Conservation (phyloP, 352 stramenopile genomes). For the Phytophthora capsici region DNA sequence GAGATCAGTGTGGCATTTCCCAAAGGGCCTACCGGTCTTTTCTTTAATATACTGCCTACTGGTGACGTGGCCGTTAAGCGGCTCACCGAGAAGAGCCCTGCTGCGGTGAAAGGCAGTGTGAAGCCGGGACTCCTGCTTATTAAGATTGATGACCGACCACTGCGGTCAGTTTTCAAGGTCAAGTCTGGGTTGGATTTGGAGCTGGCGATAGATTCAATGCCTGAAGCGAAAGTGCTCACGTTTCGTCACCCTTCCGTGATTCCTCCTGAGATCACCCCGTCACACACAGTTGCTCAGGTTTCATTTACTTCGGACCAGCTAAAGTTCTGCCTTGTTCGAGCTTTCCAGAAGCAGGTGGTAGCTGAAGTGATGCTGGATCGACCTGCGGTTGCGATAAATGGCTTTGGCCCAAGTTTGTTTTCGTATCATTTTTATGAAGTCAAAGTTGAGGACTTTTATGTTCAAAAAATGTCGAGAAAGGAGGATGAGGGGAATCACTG, state of each 20-base stretch:
- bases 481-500: constrained; percentile 58
- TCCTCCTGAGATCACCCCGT: constrained; percentile 61
- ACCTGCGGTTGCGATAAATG: constrained; percentile 62
- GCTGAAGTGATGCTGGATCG: constrained; percentile 60
- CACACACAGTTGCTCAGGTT: constrained; percentile 54
- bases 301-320: constrained; percentile 64
- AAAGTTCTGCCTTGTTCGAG: constrained; percentile 75
- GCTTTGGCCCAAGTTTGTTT: constrained; percentile 82
- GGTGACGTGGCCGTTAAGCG: constrained; percentile 55
- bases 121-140: constrained; percentile 78
- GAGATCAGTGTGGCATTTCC: constrained; percentile 83
- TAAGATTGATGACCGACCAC: constrained; percentile 69
- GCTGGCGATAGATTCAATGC: constrained; percentile 58
- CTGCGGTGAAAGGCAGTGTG: constrained; percentile 67
- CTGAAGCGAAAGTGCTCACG: constrained; percentile 63
- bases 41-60: constrained; percentile 54
- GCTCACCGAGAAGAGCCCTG: constrained; percentile 57
- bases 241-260: constrained; percentile 80
- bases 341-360: constrained; percentile 64
- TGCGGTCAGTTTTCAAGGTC: constrained; percentile 56
- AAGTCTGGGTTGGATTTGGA: constrained; percentile 65
- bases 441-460: constrained; percentile 71
- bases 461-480: constrained; percentile 69
- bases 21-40: constrained; percentile 66
- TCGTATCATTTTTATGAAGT: constrained; percentile 83